Evolutionary conservation across 2,329 filamentous ascomycete genomes (phyloP).

Genomic region (Xylaria sp.): DNA sequence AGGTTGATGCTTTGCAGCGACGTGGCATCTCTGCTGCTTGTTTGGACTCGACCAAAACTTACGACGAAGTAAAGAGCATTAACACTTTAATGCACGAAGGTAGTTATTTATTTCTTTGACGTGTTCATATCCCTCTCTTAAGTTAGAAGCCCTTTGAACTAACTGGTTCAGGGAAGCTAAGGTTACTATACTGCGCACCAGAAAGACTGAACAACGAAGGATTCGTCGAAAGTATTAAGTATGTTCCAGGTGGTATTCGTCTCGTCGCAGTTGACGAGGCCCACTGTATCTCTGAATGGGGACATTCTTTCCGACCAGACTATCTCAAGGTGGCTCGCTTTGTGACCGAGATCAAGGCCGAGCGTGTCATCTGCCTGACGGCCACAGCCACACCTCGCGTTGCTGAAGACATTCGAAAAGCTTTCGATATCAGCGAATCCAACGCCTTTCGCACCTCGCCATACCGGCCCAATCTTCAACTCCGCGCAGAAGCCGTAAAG

Average conservation of each 20-base stretch:
- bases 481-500: slow-evolving; percentile 59
- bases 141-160: background rate
- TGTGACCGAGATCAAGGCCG: slow-evolving; percentile 63
- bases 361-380: slow-evolving; percentile 68
- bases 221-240: slow-evolving; percentile 65
- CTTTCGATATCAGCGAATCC: slow-evolving; percentile 59
- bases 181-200: slow-evolving; percentile 67
- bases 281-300: slow-evolving; percentile 66
- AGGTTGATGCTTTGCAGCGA: slow-evolving; percentile 63
- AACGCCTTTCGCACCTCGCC: slow-evolving; percentile 68
- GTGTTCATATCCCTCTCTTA: background rate
- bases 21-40: slow-evolving; percentile 63
- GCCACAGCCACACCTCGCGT: slow-evolving; percentile 68
- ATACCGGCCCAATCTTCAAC: slow-evolving; percentile 66
- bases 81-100: slow-evolving; percentile 53
- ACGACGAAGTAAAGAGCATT: slow-evolving; percentile 55
- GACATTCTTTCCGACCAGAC: slow-evolving; percentile 47
- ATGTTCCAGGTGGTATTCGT: slow-evolving; percentile 64
- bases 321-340: slow-evolving; percentile 61
- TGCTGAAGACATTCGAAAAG: slow-evolving; percentile 62
- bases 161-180: slow-evolving; percentile 51
- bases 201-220: slow-evolving; percentile 70
- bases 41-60: slow-evolving; percentile 65
- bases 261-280: slow-evolving; percentile 68
- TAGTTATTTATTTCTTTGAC: background rate